Base-by-base conservation (phyloP, 345 rosid species). In the Citrus sinensis region DNA sequence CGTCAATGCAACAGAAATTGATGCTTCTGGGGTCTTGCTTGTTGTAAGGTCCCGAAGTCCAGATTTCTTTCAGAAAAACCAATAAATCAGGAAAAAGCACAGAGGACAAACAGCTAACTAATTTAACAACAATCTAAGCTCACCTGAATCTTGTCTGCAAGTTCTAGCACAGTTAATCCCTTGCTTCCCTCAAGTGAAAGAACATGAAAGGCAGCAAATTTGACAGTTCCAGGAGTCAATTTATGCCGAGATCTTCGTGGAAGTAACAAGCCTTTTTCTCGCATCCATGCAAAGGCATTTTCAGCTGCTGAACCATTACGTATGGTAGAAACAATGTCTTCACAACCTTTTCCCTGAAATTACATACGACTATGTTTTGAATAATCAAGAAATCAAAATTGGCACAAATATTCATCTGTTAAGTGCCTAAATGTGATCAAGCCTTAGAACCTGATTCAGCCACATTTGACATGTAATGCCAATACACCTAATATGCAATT, bases 1-100 rank as follows among this genome's bases (percentile, higher is more conserved):
- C 19, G 99, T 97, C 87, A 97, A 83, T 49, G 99, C 99, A 83
- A 97, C 99, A 67, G 99, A 97, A 75, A 97, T 97, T 55, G 99
- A 97, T 72, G 99, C 99, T 89, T 97, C 99, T 11, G 99, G 99
- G 17, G 98, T 97, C 92, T 89, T 97, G 92, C 99, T 97, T 35
- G 98, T 97, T 78, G 91, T 86, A 76, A 97, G 87, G 87, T 97
- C 98, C 71, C 99, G 91, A 63, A 97, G 97, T 76, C 98, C 99
- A 81, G 99, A 97, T 94, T 92, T 94, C 99, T 97, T 10, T 17
- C 46, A 71, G 24, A 62, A 78, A 46, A 78, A 73, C 17, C 55
- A 56, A 61, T 34, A 78, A 69, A 63, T 71, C 66, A 84, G 62
- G 59, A 73, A 75, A 72, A 42, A 24, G 13, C 29, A 7, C 14